A percentile compares a stretch with the other conserved stretches of the same genome.
Evolutionary conservation across 225 moss, liverwort and hornwort species (phyloP).

Genomic region (Marchantia polymorpha): DNA sequence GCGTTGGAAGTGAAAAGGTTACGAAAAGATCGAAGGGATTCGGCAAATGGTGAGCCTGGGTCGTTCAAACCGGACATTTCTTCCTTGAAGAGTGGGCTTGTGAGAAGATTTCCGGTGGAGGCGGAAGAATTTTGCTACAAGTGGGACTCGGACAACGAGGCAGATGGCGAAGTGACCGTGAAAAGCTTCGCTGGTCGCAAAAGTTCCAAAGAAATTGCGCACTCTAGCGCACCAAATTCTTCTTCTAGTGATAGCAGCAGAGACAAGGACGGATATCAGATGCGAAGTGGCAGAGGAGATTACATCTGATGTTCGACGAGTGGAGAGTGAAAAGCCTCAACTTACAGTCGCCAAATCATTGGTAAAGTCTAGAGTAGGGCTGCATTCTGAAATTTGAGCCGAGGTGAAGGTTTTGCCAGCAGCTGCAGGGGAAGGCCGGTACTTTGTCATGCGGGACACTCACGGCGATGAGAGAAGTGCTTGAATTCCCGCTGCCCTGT

Average conservation of each 20-base stretch:
- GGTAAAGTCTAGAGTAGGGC: constrained; percentile 63
- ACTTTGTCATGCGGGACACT: constrained; percentile 49
- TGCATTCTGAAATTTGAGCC: constrained; percentile 71
- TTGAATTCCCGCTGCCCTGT: constrained; percentile 59
- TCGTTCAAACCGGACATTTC: constrained; percentile 34
- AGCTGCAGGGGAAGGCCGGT: constrained; percentile 69
- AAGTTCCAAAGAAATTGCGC: constrained; percentile 9
- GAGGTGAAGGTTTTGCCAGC: constrained; percentile 69
- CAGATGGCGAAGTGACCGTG: constrained; percentile 17
- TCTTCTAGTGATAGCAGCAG: background rate
- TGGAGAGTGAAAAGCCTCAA: constrained; percentile 59
- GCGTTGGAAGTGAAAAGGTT: too few species aligned
- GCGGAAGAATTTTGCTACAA: constrained; percentile 18
- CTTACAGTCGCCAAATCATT: constrained; percentile 55
- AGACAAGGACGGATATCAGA: constrained; percentile 8
- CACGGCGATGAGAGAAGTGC: constrained; percentile 20
- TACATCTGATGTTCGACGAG: too few species aligned
- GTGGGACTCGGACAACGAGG: constrained; percentile 23
- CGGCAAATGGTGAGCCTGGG: constrained; percentile 11
- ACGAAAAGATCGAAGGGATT: constrained; percentile 30
- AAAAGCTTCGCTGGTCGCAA: constrained; percentile 29
- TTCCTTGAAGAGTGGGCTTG: constrained; percentile 34
- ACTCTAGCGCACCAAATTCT: constrained; percentile 11
- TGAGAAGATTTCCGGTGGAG: constrained; percentile 33
- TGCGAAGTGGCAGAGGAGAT: constrained; percentile 1